Conservation (phyloP, 257 asterid species). For the Verbena officinalis region DNA sequence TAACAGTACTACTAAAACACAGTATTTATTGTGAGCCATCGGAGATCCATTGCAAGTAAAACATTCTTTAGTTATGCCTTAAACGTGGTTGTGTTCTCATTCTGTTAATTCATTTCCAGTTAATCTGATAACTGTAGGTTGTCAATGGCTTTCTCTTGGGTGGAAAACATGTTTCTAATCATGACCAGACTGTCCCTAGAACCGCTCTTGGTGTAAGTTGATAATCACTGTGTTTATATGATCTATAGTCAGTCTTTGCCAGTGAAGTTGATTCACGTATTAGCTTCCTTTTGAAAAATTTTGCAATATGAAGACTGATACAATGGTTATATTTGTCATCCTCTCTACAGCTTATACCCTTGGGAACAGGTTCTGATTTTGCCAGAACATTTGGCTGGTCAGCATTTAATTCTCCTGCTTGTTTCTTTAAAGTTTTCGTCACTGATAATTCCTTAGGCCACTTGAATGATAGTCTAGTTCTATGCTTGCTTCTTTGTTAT, state of each 20-base stretch:
- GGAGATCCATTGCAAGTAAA: not conserved
- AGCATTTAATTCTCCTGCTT: conserved; percentile 37
- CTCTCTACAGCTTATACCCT: conserved; percentile 77
- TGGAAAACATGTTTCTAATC: conserved; percentile 66
- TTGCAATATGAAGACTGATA: conserved; percentile 25
- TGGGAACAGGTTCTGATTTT: conserved; percentile 96
- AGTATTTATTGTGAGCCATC: conserved; percentile 3
- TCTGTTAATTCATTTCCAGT: not conserved
- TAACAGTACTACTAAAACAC: not conserved
- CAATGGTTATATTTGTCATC: conserved; percentile 28
- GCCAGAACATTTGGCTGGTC: conserved; percentile 91
- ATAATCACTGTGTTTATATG: conserved; percentile 20
- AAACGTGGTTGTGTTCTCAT: conserved; percentile 8
- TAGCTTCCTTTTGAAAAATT: conserved; percentile 14
- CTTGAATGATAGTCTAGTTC: conserved; percentile 19
- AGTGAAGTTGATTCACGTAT: conserved; percentile 25
- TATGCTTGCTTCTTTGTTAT: conserved; percentile 26
- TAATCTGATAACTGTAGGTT: conserved; percentile 55
- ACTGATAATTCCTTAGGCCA: conserved; percentile 13
- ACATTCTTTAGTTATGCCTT: not conserved
- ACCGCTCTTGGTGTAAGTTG: conserved; percentile 94
- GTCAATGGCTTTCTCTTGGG: conserved; percentile 88
- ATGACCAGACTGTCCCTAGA: conserved; percentile 44
- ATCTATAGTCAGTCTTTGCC: conserved; percentile 7
- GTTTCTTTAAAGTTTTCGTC: conserved; percentile 13